Evolutionary conservation across 352 stramenopile genomes (phyloP).

Genomic region (Phytophthora rubi): DNA sequence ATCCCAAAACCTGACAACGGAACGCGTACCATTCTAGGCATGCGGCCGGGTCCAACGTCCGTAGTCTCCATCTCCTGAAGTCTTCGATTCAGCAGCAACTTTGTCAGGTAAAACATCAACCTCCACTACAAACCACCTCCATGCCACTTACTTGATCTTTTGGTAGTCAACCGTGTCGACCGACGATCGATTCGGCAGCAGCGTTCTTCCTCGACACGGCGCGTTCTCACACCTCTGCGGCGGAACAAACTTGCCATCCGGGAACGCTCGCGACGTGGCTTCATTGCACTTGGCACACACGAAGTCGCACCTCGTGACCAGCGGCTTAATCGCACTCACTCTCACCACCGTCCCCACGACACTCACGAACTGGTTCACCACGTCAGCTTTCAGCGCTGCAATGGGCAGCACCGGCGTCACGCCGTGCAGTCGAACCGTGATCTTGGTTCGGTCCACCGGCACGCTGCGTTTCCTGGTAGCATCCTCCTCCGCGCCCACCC

Average conservation of each 20-base stretch:
- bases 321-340: constrained; percentile 84
- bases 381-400: constrained; percentile 73
- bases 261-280: constrained; percentile 70
- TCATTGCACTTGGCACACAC: constrained; percentile 83
- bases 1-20: background rate
- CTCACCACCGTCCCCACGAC: constrained; percentile 77
- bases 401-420: constrained; percentile 74
- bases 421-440: constrained; percentile 64
- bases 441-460: constrained; percentile 59
- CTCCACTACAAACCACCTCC: constrained; percentile 4
- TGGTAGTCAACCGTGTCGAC: constrained; percentile 93
- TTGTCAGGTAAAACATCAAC: constrained; percentile 44
- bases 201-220: constrained; percentile 59
- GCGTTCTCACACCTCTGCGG: constrained; percentile 68
- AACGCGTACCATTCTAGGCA: constrained; percentile 78
- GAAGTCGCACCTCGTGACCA: constrained; percentile 90
- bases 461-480: constrained; percentile 44
- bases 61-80: constrained; percentile 94
- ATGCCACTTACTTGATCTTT: constrained; percentile 76
- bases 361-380: constrained; percentile 83
- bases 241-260: constrained; percentile 83
- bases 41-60: constrained; percentile 81
- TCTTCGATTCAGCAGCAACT: constrained; percentile 44
- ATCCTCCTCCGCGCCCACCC: constrained; percentile 58
- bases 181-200: constrained; percentile 85